These are phyloP conservation scores for Brassica napus DNA, from an alignment of 345 rosid species.

Conservation along the genomic window Da-Ae NC_063442.1:16557501-16558000, in stretches of 20 bases:
- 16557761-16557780: conserved; percentile 85
- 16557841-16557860: conserved; percentile 79
- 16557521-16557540: conserved; percentile 97
- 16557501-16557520: conserved; percentile 99
- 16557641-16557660: conserved; percentile 99
- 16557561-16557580: conserved; percentile 60
- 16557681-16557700: conserved; percentile 98
- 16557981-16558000: conserved; percentile 93
- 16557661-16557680: conserved; percentile 97
- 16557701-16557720: conserved; percentile 91
- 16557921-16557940: conserved; percentile 20
- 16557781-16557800: conserved; percentile 93
- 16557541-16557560: conserved; percentile 97
- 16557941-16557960: neutral
- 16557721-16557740: conserved; percentile 94
- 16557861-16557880: conserved; percentile 86
- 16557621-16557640: conserved; percentile 49
- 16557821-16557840: conserved; percentile 86
- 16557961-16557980: conserved; percentile 5
- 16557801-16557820: conserved; percentile 99
- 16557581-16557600: conserved; percentile 14
- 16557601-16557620: conserved; percentile 32
- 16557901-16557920: conserved; percentile 79
- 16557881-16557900: conserved; percentile 99
- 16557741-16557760: conserved; percentile 98